Evolutionary conservation across 371 early-diverging fungal species (phyloP).

Genomic region (Gilbertella persicaria): DNA sequence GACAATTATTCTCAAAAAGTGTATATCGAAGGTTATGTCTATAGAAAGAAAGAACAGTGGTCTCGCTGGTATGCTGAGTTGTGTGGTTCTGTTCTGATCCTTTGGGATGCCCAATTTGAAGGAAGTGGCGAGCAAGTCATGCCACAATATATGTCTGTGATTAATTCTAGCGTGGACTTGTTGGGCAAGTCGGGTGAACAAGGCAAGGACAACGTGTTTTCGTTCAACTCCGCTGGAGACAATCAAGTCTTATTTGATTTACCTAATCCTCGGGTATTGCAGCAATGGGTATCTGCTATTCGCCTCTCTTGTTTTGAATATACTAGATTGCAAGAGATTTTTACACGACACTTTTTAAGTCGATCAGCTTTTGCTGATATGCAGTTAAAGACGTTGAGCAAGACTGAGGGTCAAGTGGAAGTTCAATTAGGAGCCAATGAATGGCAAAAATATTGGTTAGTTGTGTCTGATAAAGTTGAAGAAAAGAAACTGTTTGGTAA

Average conservation of each 20-base stretch:
- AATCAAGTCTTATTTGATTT: slow-evolving; percentile 53
- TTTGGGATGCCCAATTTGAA: slow-evolving; percentile 42
- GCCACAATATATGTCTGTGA: slow-evolving; percentile 62
- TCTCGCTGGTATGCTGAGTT: slow-evolving; percentile 64
- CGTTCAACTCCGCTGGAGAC: slow-evolving; percentile 59
- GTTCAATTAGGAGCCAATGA: slow-evolving; percentile 58
- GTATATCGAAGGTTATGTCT: slow-evolving; percentile 67
- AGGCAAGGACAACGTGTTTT: slow-evolving; percentile 49
- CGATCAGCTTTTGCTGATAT: slow-evolving; percentile 28
- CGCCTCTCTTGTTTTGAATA: slow-evolving; percentile 71
- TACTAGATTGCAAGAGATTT: slow-evolving; percentile 65
- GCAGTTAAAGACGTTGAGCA: slow-evolving; percentile 8
- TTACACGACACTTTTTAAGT: slow-evolving; percentile 56
- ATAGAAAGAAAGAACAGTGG: slow-evolving; percentile 69
- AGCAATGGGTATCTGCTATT: slow-evolving; percentile 66
- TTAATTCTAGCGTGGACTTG: slow-evolving; percentile 54
- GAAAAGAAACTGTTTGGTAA: slow-evolving; percentile 56
- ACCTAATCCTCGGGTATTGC: slow-evolving; percentile 21
- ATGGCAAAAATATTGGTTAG: slow-evolving; percentile 59
- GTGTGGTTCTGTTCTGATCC: slow-evolving; percentile 53
- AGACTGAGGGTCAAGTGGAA: slow-evolving; percentile 49
- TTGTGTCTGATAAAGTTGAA: slow-evolving; percentile 52
- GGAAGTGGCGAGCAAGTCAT: slow-evolving; percentile 22
- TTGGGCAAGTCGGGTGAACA: slow-evolving; percentile 33
- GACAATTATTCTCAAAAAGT: slow-evolving; percentile 64